phyloP scores from a whole-genome alignment of 805 yeast species.

The Candida dendrica region DNA sequence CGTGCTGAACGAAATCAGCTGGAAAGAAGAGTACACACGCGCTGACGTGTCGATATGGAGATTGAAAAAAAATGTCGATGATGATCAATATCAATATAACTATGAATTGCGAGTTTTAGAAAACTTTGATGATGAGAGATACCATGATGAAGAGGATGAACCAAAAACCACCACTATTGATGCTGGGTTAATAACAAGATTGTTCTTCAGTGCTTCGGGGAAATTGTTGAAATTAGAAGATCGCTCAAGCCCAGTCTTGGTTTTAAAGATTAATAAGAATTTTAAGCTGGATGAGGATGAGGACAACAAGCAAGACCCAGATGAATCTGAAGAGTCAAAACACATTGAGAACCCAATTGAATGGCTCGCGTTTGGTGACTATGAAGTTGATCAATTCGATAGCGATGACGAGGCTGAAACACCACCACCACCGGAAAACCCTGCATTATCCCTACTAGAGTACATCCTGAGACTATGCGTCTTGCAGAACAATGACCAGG shows the following conservation, averaged over 20 bases:
- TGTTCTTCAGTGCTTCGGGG: constrained; percentile 70
- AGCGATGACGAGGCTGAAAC: constrained; percentile 13
- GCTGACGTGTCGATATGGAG: constrained; percentile 38
- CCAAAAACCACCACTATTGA: constrained; percentile 29
- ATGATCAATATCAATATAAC: constrained; percentile 19
- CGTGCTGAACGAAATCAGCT: constrained; percentile 36
- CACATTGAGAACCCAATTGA: constrained; percentile 18
- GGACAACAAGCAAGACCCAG: constrained; percentile 15
- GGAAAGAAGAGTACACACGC: constrained; percentile 70
- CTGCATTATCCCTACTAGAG: constrained; percentile 51
- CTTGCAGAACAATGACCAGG: constrained; percentile 53
- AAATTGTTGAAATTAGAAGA: constrained; percentile 55
- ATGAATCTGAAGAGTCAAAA: constrained; percentile 12
- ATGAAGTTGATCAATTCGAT: constrained; percentile 21
- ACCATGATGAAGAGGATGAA: constrained; percentile 51
- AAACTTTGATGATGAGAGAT: constrained; percentile 61
- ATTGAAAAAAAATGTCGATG: constrained; percentile 5
- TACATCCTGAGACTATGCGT: constrained; percentile 54
- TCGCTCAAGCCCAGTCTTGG: constrained; percentile 56
- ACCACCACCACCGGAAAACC: constrained; percentile 1
- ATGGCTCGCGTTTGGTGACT: constrained; percentile 49
- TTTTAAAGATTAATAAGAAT: constrained; percentile 39
- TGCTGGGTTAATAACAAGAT: constrained; percentile 35
- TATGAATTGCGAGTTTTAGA: constrained; percentile 47
- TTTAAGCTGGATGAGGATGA: constrained; percentile 12